A percentile compares a stretch with the other conserved stretches of the same genome.
These are phyloP conservation scores for Thozetella sp. DNA, from an alignment of 495 filamentous ascomycete genomes.

Conservation along the genomic window DNA sequence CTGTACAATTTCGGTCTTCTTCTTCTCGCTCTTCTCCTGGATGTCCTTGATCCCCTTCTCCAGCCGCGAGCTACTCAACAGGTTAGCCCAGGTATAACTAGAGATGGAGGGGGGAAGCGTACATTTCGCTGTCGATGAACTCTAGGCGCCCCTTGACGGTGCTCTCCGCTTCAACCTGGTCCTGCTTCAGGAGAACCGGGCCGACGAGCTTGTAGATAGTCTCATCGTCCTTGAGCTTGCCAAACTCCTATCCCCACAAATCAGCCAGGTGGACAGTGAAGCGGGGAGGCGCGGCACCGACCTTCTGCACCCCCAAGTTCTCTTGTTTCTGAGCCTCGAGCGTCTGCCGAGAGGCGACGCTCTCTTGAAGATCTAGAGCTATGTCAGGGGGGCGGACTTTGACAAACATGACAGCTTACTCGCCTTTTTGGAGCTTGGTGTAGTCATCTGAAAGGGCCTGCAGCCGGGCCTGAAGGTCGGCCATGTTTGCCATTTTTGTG, in stretches of 20 bases:
- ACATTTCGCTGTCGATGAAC: slow-evolving; percentile 96
- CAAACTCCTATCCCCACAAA: slow-evolving; percentile 67
- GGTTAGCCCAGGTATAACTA: slow-evolving; percentile 10
- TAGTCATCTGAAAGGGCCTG: slow-evolving; percentile 87
- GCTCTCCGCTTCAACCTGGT: slow-evolving; percentile 81
- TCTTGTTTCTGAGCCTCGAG: slow-evolving; percentile 94
- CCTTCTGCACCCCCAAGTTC: slow-evolving; percentile 85
- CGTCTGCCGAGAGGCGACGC: slow-evolving; percentile 82
- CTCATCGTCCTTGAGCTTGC: slow-evolving; percentile 71
- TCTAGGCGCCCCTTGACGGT: slow-evolving; percentile 88
- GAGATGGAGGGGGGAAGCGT: slow-evolving; percentile 18
- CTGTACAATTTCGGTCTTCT: slow-evolving; percentile 59
- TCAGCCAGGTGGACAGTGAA: not conserved
- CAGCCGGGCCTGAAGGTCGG: slow-evolving; percentile 56
- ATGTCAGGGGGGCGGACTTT: slow-evolving; percentile 5
- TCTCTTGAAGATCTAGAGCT: slow-evolving; percentile 71
- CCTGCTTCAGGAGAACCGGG: slow-evolving; percentile 92
- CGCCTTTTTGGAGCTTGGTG: slow-evolving; percentile 82
- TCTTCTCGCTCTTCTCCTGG: slow-evolving; percentile 80
- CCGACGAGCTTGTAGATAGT: slow-evolving; percentile 96
- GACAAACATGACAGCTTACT: not conserved
- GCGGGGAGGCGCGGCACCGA: slow-evolving; percentile 23
- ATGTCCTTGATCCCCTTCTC: slow-evolving; percentile 79
- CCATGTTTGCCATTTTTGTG: slow-evolving; percentile 31
- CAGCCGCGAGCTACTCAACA: slow-evolving; percentile 66